phyloP scores from a whole-genome alignment of 106 monocot species.

The Platanthera zijinensis region DNA sequence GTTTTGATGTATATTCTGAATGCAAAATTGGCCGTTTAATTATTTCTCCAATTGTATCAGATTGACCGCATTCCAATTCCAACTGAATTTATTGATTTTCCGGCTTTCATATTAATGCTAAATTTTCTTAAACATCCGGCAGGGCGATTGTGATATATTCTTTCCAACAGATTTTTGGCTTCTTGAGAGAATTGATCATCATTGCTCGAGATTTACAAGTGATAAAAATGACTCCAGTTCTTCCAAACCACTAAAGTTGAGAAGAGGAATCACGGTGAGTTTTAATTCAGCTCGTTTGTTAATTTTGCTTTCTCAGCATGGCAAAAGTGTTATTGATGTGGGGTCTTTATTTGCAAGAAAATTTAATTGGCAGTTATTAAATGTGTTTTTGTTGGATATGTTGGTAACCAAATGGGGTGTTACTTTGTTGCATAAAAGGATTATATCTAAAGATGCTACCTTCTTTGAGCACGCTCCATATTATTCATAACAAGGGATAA shows the following conservation, averaged over 20 bases:
- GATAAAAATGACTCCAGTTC: slow-evolving; percentile 22
- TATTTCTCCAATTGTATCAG: neutral
- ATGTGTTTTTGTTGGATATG: neutral
- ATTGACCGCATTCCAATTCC: neutral
- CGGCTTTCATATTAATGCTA: too few relatives aligned
- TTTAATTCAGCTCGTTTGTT: neutral
- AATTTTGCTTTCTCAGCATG: neutral
- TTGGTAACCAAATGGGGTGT: too few relatives aligned
- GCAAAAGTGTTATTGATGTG: neutral
- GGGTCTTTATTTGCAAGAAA: neutral
- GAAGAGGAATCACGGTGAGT: slow-evolving; percentile 81
- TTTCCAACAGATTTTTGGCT: slow-evolving; percentile 96
- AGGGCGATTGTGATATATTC: slow-evolving; percentile 98
- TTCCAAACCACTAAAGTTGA: slow-evolving; percentile 51
- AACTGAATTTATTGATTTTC: too few relatives aligned
- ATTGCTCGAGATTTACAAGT: slow-evolving; percentile 59
- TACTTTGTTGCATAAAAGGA: too few relatives aligned
- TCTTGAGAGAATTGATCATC: slow-evolving; percentile 80
- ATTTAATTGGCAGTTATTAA: neutral
- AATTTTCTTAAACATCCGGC: neutral
- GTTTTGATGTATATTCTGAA: neutral
- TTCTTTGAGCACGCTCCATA: too few relatives aligned
- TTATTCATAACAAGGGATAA: too few relatives aligned
- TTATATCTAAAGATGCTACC: too few relatives aligned
- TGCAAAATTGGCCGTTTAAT: neutral